Evolutionary conservation across 306 rosid genomes (phyloP).

Genomic region (Casuarina glauca): DNA sequence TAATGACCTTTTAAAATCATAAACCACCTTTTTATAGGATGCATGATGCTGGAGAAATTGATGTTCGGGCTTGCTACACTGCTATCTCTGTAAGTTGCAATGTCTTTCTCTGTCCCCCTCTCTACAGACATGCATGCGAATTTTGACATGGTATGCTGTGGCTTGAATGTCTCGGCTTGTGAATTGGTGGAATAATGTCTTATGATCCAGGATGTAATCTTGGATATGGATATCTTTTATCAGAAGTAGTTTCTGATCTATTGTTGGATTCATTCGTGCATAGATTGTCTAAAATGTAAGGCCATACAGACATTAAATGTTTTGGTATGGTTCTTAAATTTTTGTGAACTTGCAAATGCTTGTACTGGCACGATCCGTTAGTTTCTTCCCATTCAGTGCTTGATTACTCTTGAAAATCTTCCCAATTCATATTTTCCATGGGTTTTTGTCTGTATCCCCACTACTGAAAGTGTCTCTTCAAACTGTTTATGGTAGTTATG

Average conservation of each 20-base stretch:
- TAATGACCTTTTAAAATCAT: slow-evolving; percentile 12
- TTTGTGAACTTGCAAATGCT: background rate
- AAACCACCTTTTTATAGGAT: slow-evolving; percentile 47
- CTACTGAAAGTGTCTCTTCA: background rate
- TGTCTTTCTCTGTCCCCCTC: background rate
- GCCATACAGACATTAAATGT: background rate
- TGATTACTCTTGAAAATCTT: background rate
- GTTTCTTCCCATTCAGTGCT: background rate
- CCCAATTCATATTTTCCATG: background rate
- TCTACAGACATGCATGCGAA: background rate
- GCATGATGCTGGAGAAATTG: slow-evolving; percentile 93
- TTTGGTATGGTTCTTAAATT: background rate
- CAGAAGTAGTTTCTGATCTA: background rate
- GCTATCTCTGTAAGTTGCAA: slow-evolving; percentile 82
- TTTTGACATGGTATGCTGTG: slow-evolving; percentile 3
- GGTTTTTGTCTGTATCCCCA: background rate
- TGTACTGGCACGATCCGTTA: background rate
- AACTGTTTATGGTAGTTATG: background rate
- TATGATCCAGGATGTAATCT: no score
- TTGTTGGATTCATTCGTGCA: background rate
- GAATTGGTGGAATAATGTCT: background rate
- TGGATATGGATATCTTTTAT: background rate
- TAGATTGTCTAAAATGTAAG: background rate
- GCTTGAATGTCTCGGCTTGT: slow-evolving; percentile 15
- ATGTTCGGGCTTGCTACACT: slow-evolving; percentile 93